phyloP scores from a whole-genome alignment of 73 alveolate genomes.

The Stentor roeselii region DNA sequence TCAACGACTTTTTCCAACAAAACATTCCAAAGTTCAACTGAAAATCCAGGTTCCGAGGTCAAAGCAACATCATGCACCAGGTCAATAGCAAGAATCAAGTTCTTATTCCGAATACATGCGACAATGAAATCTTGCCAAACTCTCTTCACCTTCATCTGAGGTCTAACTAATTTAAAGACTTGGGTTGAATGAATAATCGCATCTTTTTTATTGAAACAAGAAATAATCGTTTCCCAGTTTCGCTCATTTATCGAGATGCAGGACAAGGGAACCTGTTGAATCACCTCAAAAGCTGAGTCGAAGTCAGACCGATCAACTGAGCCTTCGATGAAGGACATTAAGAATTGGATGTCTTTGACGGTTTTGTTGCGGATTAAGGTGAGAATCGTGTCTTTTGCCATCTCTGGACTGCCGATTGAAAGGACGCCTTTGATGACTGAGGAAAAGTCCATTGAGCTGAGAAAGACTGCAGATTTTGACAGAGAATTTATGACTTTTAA shows the following conservation, averaged over 20 bases:
- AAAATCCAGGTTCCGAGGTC: not conserved
- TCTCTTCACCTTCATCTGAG: not conserved
- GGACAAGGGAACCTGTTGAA: not conserved
- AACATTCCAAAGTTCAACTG: not conserved
- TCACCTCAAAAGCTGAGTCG: not conserved
- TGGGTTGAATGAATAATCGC: not conserved
- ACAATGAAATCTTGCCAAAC: constrained; percentile 7
- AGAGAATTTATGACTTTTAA: not conserved
- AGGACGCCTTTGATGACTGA: not conserved
- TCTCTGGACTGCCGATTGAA: not conserved
- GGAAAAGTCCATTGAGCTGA: not conserved
- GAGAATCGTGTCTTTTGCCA: not conserved
- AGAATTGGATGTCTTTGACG: not conserved
- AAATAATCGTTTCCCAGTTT: constrained; percentile 8
- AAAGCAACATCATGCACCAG: not conserved
- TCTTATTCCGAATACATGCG: not conserved
- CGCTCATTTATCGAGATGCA: not conserved
- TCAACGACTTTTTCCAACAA: not conserved
- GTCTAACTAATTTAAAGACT: not conserved
- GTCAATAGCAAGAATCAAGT: not conserved
- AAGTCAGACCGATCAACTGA: not conserved
- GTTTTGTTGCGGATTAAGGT: not conserved
- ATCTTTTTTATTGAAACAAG: not conserved
- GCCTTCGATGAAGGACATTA: not conserved
- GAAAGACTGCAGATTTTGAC: constrained; percentile 8